Evolutionary conservation across 768 basidiomycete genomes (phyloP), one percentile per base, ranked within the genome.

Genomic region (Lentinula guzmanii): DNA sequence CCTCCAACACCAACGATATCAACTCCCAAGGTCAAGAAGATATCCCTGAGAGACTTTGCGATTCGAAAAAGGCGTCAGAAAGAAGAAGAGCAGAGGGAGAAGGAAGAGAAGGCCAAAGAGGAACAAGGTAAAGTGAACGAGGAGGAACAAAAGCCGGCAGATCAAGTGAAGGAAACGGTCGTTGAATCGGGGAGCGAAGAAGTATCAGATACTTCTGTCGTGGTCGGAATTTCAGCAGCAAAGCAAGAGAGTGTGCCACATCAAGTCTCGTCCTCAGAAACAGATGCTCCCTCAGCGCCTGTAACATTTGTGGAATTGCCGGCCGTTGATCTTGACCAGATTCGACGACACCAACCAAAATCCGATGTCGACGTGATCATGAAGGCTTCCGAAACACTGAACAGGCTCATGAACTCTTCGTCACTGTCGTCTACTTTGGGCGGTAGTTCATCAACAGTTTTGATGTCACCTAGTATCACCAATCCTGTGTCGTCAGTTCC

Each of bases 21-120:
- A 24, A 31, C 58, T 31, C 52, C 61, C 21, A 57, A 61, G 37
- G 55, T 54, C 33, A 57, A 61, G 46, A 45, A 45, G 41, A 46
- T 61, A 24, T 56, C 53, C 7, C 37, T 61, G 8, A 61, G 48
- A 28, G 61, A 61, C 18, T 61, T 55, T 28, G 61, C 61, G 0
- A 28, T 43, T 5, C 35, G 61, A 18, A 61, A 61, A 33, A 31
- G 48, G 39, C 41, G 55, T 5, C 34, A 55, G 42, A 31, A 51
- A 41, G 37, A 61, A 41, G 61, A 61, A 33, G 59, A 61, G 59
- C 18, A 56, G 21, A 35, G 54, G 24, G 57, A 52, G 41, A 60
- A 60, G 18, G 37, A 60, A 18, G 33, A 42, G 34, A 33, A 9
- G 9, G 46, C 33, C 31, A 34, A 45, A 45, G 58, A 46, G 15